Percentiles rank a stretch among this genome's conserved stretches.
Conservation (phyloP, 768 basidiomycete genomes). For the Rhodotorula kratochvilovae region DNA sequence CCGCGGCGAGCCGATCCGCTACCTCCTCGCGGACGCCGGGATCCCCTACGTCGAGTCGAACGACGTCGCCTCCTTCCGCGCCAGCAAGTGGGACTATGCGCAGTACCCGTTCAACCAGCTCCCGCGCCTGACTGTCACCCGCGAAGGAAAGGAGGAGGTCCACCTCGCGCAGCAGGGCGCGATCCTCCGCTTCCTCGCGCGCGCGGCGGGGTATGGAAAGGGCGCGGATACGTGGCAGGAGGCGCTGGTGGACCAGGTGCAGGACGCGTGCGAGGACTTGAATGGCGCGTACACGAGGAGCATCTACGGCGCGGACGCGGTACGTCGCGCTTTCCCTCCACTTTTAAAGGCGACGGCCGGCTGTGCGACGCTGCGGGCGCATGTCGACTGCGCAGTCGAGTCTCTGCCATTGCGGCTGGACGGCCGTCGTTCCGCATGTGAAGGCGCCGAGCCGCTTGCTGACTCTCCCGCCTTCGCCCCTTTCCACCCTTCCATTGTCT, state of each 20-base stretch:
- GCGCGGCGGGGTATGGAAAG: neutral
- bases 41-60: slow-evolving; percentile 6
- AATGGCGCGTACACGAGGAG: neutral
- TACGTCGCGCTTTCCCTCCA: neutral
- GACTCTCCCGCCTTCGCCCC: no score
- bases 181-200: slow-evolving; percentile 8
- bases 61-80: neutral
- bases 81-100: neutral
- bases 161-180: slow-evolving; percentile 19
- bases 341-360: no score
- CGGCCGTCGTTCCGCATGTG: no score
- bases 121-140: neutral
- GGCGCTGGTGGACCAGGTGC: neutral
- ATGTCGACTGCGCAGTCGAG: no score
- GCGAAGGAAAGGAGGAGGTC: neutral
- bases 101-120: slow-evolving; percentile 16
- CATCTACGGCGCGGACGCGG: slow-evolving; percentile 1
- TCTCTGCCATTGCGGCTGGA: no score
- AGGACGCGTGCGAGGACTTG: slow-evolving; percentile 14
- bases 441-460: no score
- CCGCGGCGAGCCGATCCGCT: slow-evolving; percentile 18
- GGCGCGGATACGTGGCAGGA: neutral
- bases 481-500: no score
- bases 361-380: no score
- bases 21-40: slow-evolving; percentile 13